Base-by-base conservation (phyloP, 371 early-diverging fungal species). In the Blakeslea trispora region DNA sequence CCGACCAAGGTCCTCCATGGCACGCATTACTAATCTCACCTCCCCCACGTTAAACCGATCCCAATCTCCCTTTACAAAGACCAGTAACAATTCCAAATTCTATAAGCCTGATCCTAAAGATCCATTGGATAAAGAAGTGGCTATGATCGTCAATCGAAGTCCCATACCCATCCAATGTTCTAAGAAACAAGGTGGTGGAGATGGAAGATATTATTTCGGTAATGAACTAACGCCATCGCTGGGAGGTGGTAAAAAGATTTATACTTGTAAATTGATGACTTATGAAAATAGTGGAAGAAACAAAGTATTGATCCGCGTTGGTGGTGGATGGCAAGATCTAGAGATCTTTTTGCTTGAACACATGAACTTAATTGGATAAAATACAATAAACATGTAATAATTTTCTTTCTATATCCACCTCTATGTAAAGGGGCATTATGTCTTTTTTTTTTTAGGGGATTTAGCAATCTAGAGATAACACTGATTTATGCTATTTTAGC, bases 311-410 rank as follows among this genome's bases (percentile, higher is more conserved):
- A 79, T 83, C 28, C 77, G 84, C 31, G 84, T 84, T 0, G 85
- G 86, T 28, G 84, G 84, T 24, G 85, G 86, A 9, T 86, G 84
- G 84, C 81, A 83, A 51, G 84, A 83, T 60, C 59, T 86, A 55
- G 84, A 86, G 35, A 72, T 81, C 44, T 86, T 84, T 50, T 71
- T 86, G 45, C 54, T 86, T 15, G 82, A 84, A 43, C 81, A 82
- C 45, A 74, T 69, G 55, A 68, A 68, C 45, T 62, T 78, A 18
- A 72, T 72, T 43, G 68, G 67, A 31, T 69, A 67, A 11, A 57
- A 58, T 19, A 52, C 46, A 28, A 61, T 55, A 24, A 21, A 17
- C 7, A 37, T 13, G 37, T 13, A 37, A 37, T 37, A 54, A n/a
- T n/a, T 45, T 43, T 42, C n/a, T 42, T 42, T 10, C 40, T 40